Evolutionary conservation across 1,284 basidiomycete species (phyloP).

Genomic region (Stygiomarasmius scandens): DNA sequence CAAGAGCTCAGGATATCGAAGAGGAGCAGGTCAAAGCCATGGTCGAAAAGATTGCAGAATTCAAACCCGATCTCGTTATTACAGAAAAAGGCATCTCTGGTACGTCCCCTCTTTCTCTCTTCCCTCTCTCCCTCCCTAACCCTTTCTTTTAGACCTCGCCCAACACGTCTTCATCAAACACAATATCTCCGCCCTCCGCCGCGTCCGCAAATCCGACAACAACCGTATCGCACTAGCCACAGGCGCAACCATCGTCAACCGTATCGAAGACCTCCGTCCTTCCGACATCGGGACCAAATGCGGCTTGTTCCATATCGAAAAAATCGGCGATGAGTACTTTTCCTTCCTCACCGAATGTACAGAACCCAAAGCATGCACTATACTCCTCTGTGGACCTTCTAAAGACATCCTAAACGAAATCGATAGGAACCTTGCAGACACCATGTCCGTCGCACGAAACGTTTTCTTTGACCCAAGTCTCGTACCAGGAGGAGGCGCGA

Average conservation of each 20-base stretch:
- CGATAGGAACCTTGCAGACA: constrained; percentile 96
- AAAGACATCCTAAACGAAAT: constrained; percentile 99
- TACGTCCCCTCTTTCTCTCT: constrained; percentile 34
- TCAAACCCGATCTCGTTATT: constrained; percentile 94
- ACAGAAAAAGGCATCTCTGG: constrained; percentile 98
- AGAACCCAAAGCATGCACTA: constrained; percentile 97
- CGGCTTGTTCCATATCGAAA: constrained; percentile 95
- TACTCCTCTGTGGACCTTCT: constrained; percentile 96
- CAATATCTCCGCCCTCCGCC: constrained; percentile 90
- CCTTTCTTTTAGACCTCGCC: constrained; percentile 71
- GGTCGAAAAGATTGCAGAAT: constrained; percentile 87
- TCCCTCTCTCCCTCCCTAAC: neutral
- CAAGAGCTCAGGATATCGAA: constrained; percentile 91
- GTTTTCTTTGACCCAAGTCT: constrained; percentile 95
- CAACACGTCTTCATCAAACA: constrained; percentile 92
- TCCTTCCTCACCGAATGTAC: constrained; percentile 93
- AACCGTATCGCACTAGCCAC: constrained; percentile 97
- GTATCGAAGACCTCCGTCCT: constrained; percentile 93
- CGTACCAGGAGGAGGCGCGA: constrained; percentile 94
- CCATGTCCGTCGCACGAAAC: constrained; percentile 96
- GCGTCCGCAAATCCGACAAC: constrained; percentile 98
- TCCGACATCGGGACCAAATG: constrained; percentile 91
- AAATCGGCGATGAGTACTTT: constrained; percentile 99
- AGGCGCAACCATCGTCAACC: constrained; percentile 96
- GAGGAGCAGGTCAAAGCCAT: constrained; percentile 95